Conservation (phyloP, 305 asterid species). For the Fraxinus latifolia region DNA sequence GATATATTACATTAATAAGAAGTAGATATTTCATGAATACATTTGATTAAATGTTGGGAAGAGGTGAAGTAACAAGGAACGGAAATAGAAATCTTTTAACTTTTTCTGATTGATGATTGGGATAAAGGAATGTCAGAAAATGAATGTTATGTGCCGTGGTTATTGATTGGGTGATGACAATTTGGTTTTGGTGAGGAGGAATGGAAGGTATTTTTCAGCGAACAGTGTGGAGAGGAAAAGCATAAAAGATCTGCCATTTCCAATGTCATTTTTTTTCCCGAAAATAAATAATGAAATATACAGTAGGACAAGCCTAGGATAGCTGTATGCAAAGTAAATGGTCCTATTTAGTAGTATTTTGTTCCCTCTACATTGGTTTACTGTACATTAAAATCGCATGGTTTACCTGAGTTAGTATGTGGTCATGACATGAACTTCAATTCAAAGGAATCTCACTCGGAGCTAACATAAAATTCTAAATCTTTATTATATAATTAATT, state of each 20-base stretch:
- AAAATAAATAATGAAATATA: neutral
- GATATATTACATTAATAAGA: slow-evolving; percentile 1
- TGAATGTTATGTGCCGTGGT: neutral
- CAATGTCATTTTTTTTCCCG: neutral
- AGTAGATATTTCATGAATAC: slow-evolving; percentile 6
- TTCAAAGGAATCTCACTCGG: neutral
- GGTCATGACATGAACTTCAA: neutral
- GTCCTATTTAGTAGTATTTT: neutral
- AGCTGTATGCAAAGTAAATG: neutral
- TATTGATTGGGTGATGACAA: neutral
- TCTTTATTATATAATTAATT: neutral
- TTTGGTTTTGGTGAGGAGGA: neutral
- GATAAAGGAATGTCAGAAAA: neutral
- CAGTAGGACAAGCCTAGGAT: neutral
- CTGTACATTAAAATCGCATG: neutral
- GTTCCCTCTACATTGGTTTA: neutral
- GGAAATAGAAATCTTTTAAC: neutral
- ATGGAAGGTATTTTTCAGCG: neutral
- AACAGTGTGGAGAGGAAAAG: neutral
- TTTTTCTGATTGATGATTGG: neutral
- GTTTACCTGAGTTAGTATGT: neutral
- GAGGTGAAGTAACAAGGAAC: neutral
- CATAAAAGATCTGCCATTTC: neutral
- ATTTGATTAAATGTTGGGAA: neutral
- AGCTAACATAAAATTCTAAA: neutral